Percentiles rank a stretch among this genome's conserved stretches.
Evolutionary conservation across 1,284 basidiomycete species (phyloP).

Genomic region (Pyrrhoderma lamaoense): DNA sequence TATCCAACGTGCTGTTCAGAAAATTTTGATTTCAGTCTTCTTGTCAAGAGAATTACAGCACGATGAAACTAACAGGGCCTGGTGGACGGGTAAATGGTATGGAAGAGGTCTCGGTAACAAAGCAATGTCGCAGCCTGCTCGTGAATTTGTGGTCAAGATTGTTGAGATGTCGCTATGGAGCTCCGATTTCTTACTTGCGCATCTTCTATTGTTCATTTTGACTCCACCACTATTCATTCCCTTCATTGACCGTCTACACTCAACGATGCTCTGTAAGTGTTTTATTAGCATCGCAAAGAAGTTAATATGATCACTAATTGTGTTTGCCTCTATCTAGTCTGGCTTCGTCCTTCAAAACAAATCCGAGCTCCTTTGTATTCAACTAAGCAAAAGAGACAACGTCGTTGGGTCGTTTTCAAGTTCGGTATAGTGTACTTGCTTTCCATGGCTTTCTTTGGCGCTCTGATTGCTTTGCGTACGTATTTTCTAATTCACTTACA

Average conservation of each 20-base stretch:
- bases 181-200: slow-evolving; percentile 81
- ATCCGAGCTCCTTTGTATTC: slow-evolving; percentile 94
- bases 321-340: slow-evolving; percentile 45
- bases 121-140: slow-evolving; percentile 88
- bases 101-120: slow-evolving; percentile 83
- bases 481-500: slow-evolving; percentile 20
- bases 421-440: slow-evolving; percentile 82
- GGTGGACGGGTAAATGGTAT: slow-evolving; percentile 99
- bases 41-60: slow-evolving; percentile 93
- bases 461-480: slow-evolving; percentile 77
- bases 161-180: slow-evolving; percentile 94
- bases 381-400: slow-evolving; percentile 85
- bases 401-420: slow-evolving; percentile 85
- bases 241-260: slow-evolving; percentile 81
- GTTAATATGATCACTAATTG: slow-evolving; percentile 10
- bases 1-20: slow-evolving; percentile 87
- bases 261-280: slow-evolving; percentile 78
- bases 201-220: slow-evolving; percentile 80
- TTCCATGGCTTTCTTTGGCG: slow-evolving; percentile 72
- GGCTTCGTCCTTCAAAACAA: slow-evolving; percentile 87
- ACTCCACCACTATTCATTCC: slow-evolving; percentile 82
- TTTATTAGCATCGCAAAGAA: neutral
- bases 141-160: slow-evolving; percentile 95
- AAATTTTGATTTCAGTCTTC: slow-evolving; percentile 89
- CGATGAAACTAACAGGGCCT: slow-evolving; percentile 93